Conservation (phyloP, 2,329 filamentous ascomycete species). For the Alternaria sp. region DNA sequence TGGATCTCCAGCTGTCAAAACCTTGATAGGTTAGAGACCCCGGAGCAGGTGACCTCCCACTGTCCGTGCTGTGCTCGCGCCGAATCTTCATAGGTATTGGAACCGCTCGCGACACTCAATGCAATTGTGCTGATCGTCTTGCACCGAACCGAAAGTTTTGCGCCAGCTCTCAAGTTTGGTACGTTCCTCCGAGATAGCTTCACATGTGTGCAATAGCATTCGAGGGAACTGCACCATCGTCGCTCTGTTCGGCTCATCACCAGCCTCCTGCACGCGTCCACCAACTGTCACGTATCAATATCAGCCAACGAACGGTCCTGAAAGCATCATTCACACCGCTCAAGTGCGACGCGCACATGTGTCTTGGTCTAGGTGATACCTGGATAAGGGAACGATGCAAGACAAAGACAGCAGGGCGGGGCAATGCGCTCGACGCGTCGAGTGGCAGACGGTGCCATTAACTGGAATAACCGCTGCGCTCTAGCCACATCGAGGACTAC, state of each 20-base stretch:
- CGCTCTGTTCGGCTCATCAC: background rate
- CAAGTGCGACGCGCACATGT: background rate
- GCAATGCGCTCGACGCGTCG: too few species aligned
- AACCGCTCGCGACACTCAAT: background rate
- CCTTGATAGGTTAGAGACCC: background rate
- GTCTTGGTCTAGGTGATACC: background rate
- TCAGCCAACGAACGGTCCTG: background rate
- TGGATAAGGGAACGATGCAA: background rate
- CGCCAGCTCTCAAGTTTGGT: background rate
- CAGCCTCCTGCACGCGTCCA: background rate
- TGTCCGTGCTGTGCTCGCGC: background rate
- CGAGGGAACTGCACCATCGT: background rate
- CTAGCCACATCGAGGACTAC: too few species aligned
- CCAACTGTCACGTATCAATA: background rate
- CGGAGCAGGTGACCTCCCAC: background rate
- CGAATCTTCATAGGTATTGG: background rate
- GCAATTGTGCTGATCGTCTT: background rate
- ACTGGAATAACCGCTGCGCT: too few species aligned
- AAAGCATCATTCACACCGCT: background rate
- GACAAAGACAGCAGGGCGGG: background rate
- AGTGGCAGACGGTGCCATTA: too few species aligned
- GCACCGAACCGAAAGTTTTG: background rate
- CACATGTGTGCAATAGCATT: background rate
- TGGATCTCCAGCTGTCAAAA: background rate
- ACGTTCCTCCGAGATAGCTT: background rate